These are phyloP conservation scores for Cercospora zeina DNA, from an alignment of 2,329 filamentous ascomycete species.

Conservation along the genomic window DNA sequence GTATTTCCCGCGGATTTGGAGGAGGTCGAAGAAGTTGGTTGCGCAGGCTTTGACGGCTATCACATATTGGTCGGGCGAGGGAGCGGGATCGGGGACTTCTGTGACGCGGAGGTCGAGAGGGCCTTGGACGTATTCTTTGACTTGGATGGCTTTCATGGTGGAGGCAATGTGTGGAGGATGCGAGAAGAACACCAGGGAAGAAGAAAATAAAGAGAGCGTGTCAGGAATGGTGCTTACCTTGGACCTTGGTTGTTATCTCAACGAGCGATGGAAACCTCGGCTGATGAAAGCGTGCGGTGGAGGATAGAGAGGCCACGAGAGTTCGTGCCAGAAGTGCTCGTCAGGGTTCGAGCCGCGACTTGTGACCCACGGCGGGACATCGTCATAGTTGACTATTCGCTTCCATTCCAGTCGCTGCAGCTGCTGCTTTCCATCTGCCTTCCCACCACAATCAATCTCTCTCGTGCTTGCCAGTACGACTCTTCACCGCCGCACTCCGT, in stretches of 20 bases:
- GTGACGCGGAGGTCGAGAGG: conserved; percentile 76
- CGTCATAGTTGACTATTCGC: conserved; percentile 2
- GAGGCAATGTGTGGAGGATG: not conserved
- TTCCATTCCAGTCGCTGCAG: conserved; percentile 1
- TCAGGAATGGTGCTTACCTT: conserved; percentile 14
- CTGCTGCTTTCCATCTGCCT: not conserved
- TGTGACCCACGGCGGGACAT: not conserved
- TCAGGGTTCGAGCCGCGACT: not conserved
- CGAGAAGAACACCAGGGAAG: not conserved
- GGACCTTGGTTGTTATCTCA: conserved; percentile 6
- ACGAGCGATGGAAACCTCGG: conserved; percentile 2
- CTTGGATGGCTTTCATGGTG: conserved; percentile 64
- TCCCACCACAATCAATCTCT: not conserved
- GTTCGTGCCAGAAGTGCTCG: not conserved
- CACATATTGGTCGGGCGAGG: conserved; percentile 73
- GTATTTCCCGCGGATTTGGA: conserved; percentile 95
- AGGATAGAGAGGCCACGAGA: not conserved
- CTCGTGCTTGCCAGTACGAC: not conserved
- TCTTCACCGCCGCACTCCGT: not conserved
- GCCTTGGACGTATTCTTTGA: conserved; percentile 54
- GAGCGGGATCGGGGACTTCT: conserved; percentile 71
- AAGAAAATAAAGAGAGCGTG: not conserved
- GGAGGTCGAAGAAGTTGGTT: conserved; percentile 95
- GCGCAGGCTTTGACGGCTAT: conserved; percentile 83
- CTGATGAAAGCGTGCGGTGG: not conserved